phyloP scores from a whole-genome alignment of 2,329 filamentous ascomycete species.

The Talaromyces sp. region DNA sequence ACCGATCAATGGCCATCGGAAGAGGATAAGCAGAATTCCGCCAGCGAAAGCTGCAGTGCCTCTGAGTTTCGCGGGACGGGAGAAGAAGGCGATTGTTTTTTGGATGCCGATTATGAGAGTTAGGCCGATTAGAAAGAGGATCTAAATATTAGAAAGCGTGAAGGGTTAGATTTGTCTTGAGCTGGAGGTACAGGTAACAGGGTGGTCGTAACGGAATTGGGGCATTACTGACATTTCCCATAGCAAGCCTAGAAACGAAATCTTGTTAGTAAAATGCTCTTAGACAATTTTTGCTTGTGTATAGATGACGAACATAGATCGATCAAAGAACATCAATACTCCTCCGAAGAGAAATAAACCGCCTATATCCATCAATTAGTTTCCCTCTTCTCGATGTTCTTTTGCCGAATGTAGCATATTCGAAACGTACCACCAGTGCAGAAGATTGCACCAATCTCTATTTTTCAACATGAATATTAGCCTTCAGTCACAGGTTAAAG shows the following conservation, averaged over 20 bases:
- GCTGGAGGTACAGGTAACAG: constrained; percentile 5
- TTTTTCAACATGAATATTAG: constrained; percentile 15
- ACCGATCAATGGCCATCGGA: constrained; percentile 87
- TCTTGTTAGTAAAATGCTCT: not conserved
- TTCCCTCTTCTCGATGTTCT: not conserved
- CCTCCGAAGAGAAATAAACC: constrained; percentile 93
- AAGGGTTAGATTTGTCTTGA: constrained; percentile 16
- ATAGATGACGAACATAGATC: constrained; percentile 68
- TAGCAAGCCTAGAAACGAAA: constrained; percentile 67
- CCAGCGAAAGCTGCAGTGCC: constrained; percentile 84
- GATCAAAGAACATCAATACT: constrained; percentile 95
- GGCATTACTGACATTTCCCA: constrained; percentile 71
- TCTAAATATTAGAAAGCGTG: constrained; percentile 51
- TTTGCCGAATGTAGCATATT: not conserved
- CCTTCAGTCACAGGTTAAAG: not conserved
- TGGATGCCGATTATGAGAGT: constrained; percentile 90
- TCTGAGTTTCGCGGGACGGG: constrained; percentile 84
- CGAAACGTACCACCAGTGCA: constrained; percentile 83
- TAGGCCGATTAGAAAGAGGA: constrained; percentile 95
- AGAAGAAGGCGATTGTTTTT: constrained; percentile 93
- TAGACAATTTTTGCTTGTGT: no score
- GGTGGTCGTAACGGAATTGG: constrained; percentile 30
- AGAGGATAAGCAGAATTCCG: constrained; percentile 78
- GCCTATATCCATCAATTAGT: constrained; percentile 52
- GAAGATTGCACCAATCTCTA: constrained; percentile 96